A percentile compares a stretch with the other conserved stretches of the same genome.
phyloP scores from a whole-genome alignment of 106 monocot genomes.

The Dioscorea dumetorum region DNA sequence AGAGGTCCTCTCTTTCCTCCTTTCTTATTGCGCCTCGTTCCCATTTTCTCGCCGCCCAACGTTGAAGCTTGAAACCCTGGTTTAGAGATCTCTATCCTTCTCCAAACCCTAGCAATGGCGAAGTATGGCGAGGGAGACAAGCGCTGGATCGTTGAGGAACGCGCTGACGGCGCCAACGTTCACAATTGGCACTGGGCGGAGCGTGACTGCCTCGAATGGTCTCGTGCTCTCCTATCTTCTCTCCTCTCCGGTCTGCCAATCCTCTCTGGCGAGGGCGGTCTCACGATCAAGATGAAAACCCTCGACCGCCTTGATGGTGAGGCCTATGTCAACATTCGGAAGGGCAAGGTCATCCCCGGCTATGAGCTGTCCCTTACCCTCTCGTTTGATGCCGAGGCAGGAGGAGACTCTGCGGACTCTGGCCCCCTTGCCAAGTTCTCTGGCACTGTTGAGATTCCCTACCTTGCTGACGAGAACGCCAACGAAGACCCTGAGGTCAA shows the following conservation, averaged over 20 bases:
- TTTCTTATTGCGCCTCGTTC: neutral
- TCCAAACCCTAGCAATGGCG: conserved; percentile 44
- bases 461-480: conserved; percentile 95
- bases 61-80: neutral
- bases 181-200: conserved; percentile 99
- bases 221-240: conserved; percentile 57
- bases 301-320: conserved; percentile 81
- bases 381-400: conserved; percentile 52
- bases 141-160: conserved; percentile 97
- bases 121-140: conserved; percentile 94
- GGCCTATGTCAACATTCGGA: conserved; percentile 95
- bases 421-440: conserved; percentile 15
- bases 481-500: conserved; percentile 85
- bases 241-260: conserved; percentile 55
- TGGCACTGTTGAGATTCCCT: conserved; percentile 76
- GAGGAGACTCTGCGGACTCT: neutral
- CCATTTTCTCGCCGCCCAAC: neutral
- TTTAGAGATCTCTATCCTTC: neutral
- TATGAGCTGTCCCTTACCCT: conserved; percentile 86
- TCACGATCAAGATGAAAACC: conserved; percentile 42
- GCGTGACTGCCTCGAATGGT: conserved; percentile 92
- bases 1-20: neutral
- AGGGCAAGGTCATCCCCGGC: conserved; percentile 96
- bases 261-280: conserved; percentile 52
- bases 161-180: conserved; percentile 88